A percentile compares a stretch with the other conserved stretches of the same genome.
Conservation (phyloP, 176 grass and related monocot genomes). For the Cocos nucifera region DNA sequence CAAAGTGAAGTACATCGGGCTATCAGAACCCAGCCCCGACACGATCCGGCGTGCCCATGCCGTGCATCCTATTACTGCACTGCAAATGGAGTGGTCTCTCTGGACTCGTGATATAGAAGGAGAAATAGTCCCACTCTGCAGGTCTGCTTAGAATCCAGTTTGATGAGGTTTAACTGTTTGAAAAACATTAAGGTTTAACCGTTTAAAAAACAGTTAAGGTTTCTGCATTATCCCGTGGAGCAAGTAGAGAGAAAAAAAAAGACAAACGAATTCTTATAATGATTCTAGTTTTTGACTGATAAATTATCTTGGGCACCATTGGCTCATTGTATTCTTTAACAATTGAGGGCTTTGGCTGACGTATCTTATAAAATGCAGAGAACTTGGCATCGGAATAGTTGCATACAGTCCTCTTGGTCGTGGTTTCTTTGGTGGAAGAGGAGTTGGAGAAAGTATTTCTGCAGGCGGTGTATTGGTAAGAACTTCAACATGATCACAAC, state of each 20-base stretch:
- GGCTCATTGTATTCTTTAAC: too few relatives aligned
- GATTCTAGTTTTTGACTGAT: too few relatives aligned
- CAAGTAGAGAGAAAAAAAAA: too few relatives aligned
- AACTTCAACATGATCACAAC: background rate
- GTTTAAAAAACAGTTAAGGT: too few relatives aligned
- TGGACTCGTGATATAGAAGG: constrained; percentile 6
- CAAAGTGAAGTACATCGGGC: constrained; percentile 6
- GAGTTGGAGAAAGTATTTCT: background rate
- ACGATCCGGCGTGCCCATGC: constrained; percentile 8
- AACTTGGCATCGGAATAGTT: constrained; percentile 8
- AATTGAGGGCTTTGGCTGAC: too few relatives aligned
- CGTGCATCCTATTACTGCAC: background rate
- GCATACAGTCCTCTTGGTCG: constrained; percentile 3
- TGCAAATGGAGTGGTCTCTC: constrained; percentile 10
- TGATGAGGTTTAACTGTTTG: too few relatives aligned
- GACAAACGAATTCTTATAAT: too few relatives aligned
- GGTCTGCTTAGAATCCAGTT: background rate
- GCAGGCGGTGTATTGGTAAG: background rate
- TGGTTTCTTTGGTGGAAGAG: constrained; percentile 5
- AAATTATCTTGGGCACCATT: too few relatives aligned
- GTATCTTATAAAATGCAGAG: background rate
- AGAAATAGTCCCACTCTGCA: constrained; percentile 9
- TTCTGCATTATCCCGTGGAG: too few relatives aligned
- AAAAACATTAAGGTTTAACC: too few relatives aligned
- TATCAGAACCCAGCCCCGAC: constrained; percentile 3